Evolutionary conservation across 768 basidiomycete species (phyloP).

Genomic region (Filobasidium floriforme): DNA sequence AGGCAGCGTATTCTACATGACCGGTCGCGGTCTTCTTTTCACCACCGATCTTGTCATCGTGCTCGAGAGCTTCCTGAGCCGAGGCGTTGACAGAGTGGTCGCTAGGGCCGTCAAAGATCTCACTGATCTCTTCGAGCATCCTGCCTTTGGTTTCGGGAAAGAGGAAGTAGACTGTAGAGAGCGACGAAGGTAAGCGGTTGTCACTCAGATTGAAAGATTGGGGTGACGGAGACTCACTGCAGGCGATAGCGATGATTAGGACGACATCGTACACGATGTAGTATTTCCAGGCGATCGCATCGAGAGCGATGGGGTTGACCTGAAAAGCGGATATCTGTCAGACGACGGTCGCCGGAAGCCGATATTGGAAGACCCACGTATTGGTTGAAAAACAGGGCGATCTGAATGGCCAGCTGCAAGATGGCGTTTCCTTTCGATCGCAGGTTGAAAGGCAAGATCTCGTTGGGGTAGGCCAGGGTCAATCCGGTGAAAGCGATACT

Average conservation of each 20-base stretch:
- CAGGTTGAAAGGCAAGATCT: conserved; percentile 27
- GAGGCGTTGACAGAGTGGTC: too few relatives aligned
- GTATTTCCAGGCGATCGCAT: conserved; percentile 64
- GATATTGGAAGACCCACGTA: conserved; percentile 46
- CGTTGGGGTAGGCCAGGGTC: too few relatives aligned
- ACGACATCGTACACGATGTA: conserved; percentile 14
- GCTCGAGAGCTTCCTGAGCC: too few relatives aligned
- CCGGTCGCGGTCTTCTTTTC: too few relatives aligned
- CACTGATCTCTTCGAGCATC: conserved; percentile 16
- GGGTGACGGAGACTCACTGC: neutral
- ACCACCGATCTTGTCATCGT: too few relatives aligned
- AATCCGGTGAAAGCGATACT: too few relatives aligned
- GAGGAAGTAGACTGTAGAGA: conserved; percentile 16
- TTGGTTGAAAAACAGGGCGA: conserved; percentile 52
- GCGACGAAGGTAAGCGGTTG: too few relatives aligned
- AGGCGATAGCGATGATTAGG: neutral
- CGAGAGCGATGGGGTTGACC: conserved; percentile 68
- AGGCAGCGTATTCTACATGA: too few relatives aligned
- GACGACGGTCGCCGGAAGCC: too few relatives aligned
- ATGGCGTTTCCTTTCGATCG: conserved; percentile 28
- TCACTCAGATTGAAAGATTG: too few relatives aligned
- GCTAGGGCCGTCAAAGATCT: conserved; percentile 4
- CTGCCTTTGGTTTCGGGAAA: conserved; percentile 17
- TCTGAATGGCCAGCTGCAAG: neutral
- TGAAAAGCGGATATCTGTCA: too few relatives aligned